phyloP scores from a whole-genome alignment of 1,284 basidiomycete species.

The Melampsora larici-populina region DNA sequence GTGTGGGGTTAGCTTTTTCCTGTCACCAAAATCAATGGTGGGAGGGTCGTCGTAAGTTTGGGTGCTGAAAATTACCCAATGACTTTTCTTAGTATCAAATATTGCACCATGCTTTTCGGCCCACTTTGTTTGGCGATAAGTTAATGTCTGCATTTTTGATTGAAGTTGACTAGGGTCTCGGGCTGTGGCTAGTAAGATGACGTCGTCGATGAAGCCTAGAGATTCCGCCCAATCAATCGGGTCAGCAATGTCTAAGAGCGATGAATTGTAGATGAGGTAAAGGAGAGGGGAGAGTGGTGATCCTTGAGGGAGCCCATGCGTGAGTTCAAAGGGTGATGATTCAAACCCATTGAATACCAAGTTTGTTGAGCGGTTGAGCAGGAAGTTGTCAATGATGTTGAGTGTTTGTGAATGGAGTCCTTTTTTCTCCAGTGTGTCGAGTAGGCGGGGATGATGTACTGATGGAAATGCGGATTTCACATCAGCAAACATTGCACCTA shows the following conservation, averaged over 20 bases:
- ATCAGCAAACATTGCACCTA: not conserved
- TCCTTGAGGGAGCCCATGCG: too few relatives aligned
- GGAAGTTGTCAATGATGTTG: not conserved
- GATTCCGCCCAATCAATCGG: not conserved
- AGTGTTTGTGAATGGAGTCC: not conserved
- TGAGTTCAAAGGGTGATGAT: not conserved
- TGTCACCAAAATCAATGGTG: not conserved
- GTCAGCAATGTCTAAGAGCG: not conserved
- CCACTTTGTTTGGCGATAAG: not conserved
- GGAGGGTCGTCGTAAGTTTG: not conserved
- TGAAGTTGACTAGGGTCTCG: not conserved
- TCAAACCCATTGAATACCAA: not conserved
- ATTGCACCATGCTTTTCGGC: not conserved
- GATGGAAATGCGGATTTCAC: not conserved
- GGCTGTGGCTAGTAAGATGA: not conserved
- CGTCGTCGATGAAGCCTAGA: not conserved
- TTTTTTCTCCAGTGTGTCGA: not conserved
- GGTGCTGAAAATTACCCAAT: not conserved
- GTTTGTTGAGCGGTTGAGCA: not conserved
- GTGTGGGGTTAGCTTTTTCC: not conserved
- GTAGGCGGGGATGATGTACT: not conserved
- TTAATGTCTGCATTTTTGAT: not conserved
- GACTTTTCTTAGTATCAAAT: too few relatives aligned
- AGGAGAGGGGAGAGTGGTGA: not conserved
- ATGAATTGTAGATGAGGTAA: not conserved